Evolutionary conservation across 2,329 filamentous ascomycete species (phyloP).

Genomic region (Ramichloridium luteum): DNA sequence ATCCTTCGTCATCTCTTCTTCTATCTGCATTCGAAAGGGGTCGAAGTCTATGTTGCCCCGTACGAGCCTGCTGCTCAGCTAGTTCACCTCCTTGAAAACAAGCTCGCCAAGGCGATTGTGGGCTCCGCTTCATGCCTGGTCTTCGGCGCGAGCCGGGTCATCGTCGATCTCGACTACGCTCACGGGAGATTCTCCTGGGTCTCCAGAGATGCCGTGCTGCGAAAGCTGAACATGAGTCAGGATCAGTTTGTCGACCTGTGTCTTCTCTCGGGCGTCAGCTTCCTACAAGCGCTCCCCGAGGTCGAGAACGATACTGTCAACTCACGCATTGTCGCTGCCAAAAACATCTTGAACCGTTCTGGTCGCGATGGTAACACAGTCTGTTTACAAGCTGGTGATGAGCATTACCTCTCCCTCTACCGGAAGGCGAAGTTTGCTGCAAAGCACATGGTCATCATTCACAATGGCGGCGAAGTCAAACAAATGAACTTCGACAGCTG

Average conservation of each 20-base stretch:
- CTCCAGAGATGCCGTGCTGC: constrained; percentile 48
- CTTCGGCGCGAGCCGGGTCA: constrained; percentile 67
- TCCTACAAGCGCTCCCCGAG: constrained; percentile 55
- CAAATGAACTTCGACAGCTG: constrained; percentile 61
- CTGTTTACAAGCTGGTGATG: constrained; percentile 65
- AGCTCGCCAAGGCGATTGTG: constrained; percentile 62
- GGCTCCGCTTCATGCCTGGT: constrained; percentile 75
- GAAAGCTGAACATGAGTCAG: constrained; percentile 49
- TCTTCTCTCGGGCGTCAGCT: constrained; percentile 48
- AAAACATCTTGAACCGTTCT: constrained; percentile 58
- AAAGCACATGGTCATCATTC: constrained; percentile 76
- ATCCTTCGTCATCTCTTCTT: constrained; percentile 67
- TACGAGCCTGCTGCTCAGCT: constrained; percentile 78
- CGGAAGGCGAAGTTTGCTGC: constrained; percentile 74
- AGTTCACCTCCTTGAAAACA: constrained; percentile 63
- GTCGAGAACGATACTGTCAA: constrained; percentile 39
- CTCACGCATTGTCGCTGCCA: constrained; percentile 58
- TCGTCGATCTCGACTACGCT: constrained; percentile 59
- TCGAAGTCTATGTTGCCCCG: constrained; percentile 66
- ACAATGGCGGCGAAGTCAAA: constrained; percentile 61
- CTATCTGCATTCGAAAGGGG: constrained; percentile 53
- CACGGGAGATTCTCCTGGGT: constrained; percentile 49
- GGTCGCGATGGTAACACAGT: constrained; percentile 59
- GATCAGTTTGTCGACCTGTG: constrained; percentile 62
- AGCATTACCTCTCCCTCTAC: constrained; percentile 77